Percentiles rank a stretch among this genome's conserved stretches.
Evolutionary conservation across 768 basidiomycete species (phyloP).

Genomic region (Glaciozyma antarctica): DNA sequence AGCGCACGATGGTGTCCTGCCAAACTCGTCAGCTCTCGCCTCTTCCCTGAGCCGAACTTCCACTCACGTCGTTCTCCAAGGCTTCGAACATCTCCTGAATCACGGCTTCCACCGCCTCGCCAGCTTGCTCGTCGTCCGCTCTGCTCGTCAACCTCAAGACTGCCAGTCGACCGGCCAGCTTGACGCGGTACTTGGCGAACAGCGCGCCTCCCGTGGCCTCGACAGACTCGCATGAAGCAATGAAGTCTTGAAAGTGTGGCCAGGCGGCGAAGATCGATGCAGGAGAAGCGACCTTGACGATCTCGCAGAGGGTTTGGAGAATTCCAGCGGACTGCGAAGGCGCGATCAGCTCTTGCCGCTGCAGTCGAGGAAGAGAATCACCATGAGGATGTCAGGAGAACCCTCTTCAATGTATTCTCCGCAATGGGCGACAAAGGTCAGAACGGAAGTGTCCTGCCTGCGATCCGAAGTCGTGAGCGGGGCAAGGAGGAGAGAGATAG

Average conservation of each 20-base stretch:
- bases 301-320: constrained; percentile 60
- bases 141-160: constrained; percentile 52
- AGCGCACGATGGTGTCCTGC: constrained; percentile 89
- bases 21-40: background rate
- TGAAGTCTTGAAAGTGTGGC: constrained; percentile 45
- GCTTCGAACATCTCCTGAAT: constrained; percentile 62
- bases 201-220: constrained; percentile 9
- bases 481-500: constrained; percentile 28
- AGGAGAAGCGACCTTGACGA: constrained; percentile 50
- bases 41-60: background rate
- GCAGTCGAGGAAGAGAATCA: background rate
- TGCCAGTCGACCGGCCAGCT: constrained; percentile 57
- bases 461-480: no score
- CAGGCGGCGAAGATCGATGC: constrained; percentile 20
- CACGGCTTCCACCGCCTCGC: constrained; percentile 65
- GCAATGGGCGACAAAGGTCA: background rate
- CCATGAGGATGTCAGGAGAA: background rate
- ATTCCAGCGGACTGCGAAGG: constrained; percentile 57
- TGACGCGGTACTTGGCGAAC: constrained; percentile 58
- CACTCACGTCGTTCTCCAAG: constrained; percentile 45
- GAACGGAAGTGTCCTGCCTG: constrained; percentile 14
- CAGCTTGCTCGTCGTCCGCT: constrained; percentile 34
- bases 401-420: background rate
- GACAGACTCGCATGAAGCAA: constrained; percentile 22
- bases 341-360: background rate